A percentile compares a stretch with the other conserved stretches of the same genome.
Evolutionary conservation across 2,329 filamentous ascomycete species (phyloP).

Genomic region (Hypoxylon sp.): DNA sequence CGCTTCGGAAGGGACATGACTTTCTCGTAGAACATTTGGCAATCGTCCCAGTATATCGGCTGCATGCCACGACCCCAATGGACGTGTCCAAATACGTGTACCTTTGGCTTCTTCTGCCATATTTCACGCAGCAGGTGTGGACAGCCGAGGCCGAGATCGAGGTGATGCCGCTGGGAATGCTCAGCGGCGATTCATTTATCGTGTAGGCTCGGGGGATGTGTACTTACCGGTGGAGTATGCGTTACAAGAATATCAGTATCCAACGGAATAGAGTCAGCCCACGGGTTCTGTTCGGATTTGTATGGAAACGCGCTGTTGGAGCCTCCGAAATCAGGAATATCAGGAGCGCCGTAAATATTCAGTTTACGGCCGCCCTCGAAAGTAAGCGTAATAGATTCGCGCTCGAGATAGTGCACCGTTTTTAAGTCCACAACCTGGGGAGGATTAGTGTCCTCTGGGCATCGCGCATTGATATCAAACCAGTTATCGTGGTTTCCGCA

Average conservation of each 20-base stretch:
- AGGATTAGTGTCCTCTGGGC: conserved; percentile 67
- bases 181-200: neutral
- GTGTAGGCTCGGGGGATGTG: neutral
- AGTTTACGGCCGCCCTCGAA: conserved; percentile 73
- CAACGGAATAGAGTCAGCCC: conserved; percentile 77
- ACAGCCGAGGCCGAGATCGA: conserved; percentile 79
- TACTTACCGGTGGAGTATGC: conserved; percentile 78
- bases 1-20: conserved; percentile 64
- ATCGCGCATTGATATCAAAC: conserved; percentile 78
- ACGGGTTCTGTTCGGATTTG: conserved; percentile 73
- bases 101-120: conserved; percentile 78
- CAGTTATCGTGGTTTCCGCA: conserved; percentile 92
- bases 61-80: conserved; percentile 82
- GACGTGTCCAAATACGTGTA: conserved; percentile 90
- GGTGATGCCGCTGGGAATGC: conserved; percentile 71
- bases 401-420: conserved; percentile 81
- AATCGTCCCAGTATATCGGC: conserved; percentile 80
- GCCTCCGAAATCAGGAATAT: conserved; percentile 83
- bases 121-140: conserved; percentile 78
- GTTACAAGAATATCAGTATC: conserved; percentile 86
- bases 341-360: conserved; percentile 84
- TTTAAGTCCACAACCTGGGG: conserved; percentile 74
- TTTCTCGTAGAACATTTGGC: conserved; percentile 79
- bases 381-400: conserved; percentile 73
- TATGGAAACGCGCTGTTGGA: conserved; percentile 85